Evolutionary conservation across 768 basidiomycete genomes (phyloP).

Genomic region (Multifurca ochricompacta): DNA sequence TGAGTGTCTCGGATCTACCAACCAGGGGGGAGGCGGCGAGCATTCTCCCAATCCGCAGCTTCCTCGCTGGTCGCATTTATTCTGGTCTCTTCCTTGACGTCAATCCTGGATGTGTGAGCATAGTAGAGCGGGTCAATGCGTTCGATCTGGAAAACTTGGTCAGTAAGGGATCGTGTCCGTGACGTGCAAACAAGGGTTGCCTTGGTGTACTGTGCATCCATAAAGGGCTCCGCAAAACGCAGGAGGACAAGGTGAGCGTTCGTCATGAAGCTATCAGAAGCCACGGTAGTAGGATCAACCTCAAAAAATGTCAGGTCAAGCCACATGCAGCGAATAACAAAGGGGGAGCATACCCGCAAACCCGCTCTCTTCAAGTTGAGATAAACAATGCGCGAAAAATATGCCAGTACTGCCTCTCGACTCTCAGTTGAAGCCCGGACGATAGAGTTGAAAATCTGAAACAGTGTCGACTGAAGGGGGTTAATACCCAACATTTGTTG

Average conservation of each 20-base stretch:
- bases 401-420: constrained; percentile 75
- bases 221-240: constrained; percentile 87
- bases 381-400: constrained; percentile 65
- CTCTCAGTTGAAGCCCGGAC: constrained; percentile 74
- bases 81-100: constrained; percentile 83
- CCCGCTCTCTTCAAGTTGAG: constrained; percentile 83
- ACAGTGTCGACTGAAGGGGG: constrained; percentile 54
- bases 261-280: constrained; percentile 88
- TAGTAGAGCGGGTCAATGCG: constrained; percentile 84
- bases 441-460: constrained; percentile 82
- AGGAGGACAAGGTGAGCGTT: constrained; percentile 80
- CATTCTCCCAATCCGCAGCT: constrained; percentile 60
- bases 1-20: constrained; percentile 1
- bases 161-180: not conserved
- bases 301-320: constrained; percentile 25
- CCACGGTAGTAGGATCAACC: constrained; percentile 81
- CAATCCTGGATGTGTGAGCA: constrained; percentile 60
- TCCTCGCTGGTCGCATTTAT: constrained; percentile 91
- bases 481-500: not conserved
- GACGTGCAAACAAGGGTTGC: constrained; percentile 31
- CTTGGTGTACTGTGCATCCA: constrained; percentile 87
- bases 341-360: constrained; percentile 56
- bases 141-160: constrained; percentile 53
- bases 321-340: not conserved
- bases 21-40: constrained; percentile 42